Conservation (phyloP, 345 rosid genomes). For the Corchorus capsularis region DNA sequence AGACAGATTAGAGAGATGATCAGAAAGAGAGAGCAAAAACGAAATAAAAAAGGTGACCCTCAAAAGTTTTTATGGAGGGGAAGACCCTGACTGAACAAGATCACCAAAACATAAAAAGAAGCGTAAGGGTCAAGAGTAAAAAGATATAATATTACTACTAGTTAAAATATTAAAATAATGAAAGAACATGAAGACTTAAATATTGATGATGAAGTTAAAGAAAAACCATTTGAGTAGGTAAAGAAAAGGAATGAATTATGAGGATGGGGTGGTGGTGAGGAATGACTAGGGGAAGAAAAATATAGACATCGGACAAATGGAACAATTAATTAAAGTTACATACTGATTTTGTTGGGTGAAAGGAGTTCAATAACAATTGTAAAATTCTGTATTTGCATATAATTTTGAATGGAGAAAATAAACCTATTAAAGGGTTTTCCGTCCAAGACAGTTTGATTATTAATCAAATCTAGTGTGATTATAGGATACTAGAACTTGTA, state of each 20-base stretch:
- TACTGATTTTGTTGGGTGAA: not conserved
- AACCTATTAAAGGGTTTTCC: too few relatives aligned
- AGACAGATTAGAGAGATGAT: slow-evolving; percentile 25
- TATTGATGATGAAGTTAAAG: slow-evolving; percentile 34
- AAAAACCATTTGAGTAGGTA: slow-evolving; percentile 26
- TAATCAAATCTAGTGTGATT: too few relatives aligned
- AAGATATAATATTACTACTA: not conserved
- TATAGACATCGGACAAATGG: not conserved
- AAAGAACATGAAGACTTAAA: slow-evolving; percentile 1
- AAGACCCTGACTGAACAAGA: slow-evolving; percentile 24
- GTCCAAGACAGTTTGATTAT: too few relatives aligned
- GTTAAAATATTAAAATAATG: not conserved
- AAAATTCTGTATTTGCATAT: too few relatives aligned
- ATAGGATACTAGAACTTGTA: too few relatives aligned
- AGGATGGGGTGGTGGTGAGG: slow-evolving; percentile 22
- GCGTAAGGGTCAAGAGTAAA: slow-evolving; percentile 10
- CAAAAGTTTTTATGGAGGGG: slow-evolving; percentile 26
- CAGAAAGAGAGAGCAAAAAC: slow-evolving; percentile 10
- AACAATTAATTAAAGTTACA: too few relatives aligned
- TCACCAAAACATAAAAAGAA: slow-evolving; percentile 28
- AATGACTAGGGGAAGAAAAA: slow-evolving; percentile 15
- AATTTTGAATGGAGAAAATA: too few relatives aligned
- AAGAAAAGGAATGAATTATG: slow-evolving; percentile 35
- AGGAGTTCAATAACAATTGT: too few relatives aligned
- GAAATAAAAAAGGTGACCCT: slow-evolving; percentile 24